Percentiles rank a stretch among this genome's conserved stretches.
phyloP scores from a whole-genome alignment of 768 basidiomycete genomes.

The Pleurotus ostreatus region DNA sequence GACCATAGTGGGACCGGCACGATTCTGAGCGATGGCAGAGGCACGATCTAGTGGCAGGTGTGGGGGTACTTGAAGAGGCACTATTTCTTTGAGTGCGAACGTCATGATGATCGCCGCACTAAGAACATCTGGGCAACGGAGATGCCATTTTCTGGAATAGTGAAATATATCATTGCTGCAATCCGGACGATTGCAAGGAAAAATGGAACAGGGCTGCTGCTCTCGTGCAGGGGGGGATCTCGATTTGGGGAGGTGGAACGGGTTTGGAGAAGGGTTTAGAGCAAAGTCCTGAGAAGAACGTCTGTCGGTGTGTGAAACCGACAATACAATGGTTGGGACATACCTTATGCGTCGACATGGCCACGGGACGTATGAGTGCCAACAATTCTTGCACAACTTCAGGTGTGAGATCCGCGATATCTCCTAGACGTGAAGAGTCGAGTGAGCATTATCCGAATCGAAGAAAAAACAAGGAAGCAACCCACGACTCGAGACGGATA shows the following conservation, averaged over 20 bases:
- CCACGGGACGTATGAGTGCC: constrained; percentile 36
- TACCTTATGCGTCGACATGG: constrained; percentile 15
- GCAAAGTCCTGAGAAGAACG: constrained; percentile 12
- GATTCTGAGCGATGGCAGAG: constrained; percentile 37
- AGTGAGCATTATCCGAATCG: constrained; percentile 3
- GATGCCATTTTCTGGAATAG: constrained; percentile 9
- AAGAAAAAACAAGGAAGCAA: neutral
- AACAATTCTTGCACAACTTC: constrained; percentile 38
- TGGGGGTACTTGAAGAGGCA: constrained; percentile 37
- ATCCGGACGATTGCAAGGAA: too few relatives aligned
- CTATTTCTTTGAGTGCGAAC: constrained; percentile 47
- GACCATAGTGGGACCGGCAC: constrained; percentile 49
- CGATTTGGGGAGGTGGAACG: neutral
- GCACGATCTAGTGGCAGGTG: constrained; percentile 49
- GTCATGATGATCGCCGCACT: constrained; percentile 48
- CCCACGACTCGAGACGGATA: constrained; percentile 37
- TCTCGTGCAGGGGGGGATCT: neutral
- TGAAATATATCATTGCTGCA: neutral
- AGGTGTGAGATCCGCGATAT: constrained; percentile 32
- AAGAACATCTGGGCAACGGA: constrained; percentile 31
- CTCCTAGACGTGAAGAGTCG: constrained; percentile 24
- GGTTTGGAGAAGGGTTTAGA: neutral
- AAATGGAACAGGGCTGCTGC: too few relatives aligned
- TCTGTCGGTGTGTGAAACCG: constrained; percentile 7
- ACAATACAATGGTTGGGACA: neutral